Evolutionary conservation across 106 monocot genomes (phyloP).

Genomic region (Cymbidium sinense): DNA sequence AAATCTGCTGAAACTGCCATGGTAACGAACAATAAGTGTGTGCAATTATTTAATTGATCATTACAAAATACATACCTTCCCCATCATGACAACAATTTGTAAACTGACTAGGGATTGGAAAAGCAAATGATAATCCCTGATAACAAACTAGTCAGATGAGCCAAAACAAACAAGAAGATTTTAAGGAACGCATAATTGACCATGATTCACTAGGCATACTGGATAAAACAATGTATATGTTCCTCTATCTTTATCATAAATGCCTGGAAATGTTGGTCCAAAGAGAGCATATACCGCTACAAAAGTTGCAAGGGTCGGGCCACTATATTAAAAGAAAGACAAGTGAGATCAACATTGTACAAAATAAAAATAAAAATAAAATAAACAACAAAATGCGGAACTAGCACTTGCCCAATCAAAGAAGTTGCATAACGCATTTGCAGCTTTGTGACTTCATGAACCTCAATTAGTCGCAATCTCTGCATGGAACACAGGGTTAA

Average conservation of each 20-base stretch:
- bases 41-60: not conserved
- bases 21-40: conserved; percentile 11
- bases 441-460: conserved; percentile 79
- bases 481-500: conserved; percentile 9
- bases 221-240: conserved; percentile 90
- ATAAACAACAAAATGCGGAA: not conserved
- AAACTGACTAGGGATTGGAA: conserved; percentile 88
- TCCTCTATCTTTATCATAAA: conserved; percentile 82
- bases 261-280: conserved; percentile 94
- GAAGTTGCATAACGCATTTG: conserved; percentile 93
- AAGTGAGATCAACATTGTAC: not conserved
- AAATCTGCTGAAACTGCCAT: conserved; percentile 72
- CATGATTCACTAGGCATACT: conserved; percentile 27
- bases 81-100: conserved; percentile 55
- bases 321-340: conserved; percentile 33
- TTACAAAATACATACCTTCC: conserved; percentile 46
- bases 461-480: conserved; percentile 87
- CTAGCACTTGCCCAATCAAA: conserved; percentile 66
- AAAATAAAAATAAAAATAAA: not conserved
- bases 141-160: conserved; percentile 3
- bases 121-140: conserved; percentile 94
- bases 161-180: not conserved
- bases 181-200: not conserved
- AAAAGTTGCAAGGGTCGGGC: conserved; percentile 84
- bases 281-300: conserved; percentile 79